Evolutionary conservation across 2,329 filamentous ascomycete genomes (phyloP), one percentile per base, ranked within the genome.

Genomic region (Curvularia hawaiiensis): DNA sequence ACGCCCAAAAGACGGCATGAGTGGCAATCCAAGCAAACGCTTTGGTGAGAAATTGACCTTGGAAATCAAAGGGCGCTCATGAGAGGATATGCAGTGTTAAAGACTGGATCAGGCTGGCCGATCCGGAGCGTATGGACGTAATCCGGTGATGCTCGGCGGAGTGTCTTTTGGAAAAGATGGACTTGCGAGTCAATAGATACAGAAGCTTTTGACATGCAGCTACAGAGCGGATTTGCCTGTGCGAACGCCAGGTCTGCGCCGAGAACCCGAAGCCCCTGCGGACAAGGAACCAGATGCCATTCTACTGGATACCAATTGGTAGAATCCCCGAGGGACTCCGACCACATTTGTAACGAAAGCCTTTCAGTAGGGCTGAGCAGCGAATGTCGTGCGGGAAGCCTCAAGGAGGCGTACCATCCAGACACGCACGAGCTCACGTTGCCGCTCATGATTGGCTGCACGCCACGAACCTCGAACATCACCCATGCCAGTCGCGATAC

Each of bases 1-100:
- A 38, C 64, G 63, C 46, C 70, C 65, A 57, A 67, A 71, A 8
- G 66, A 67, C 46, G 62, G 51, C 70, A 73, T 73, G 20, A 40
- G 39, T 41, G 50, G 50, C 56, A 52, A 30, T 18, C 50, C 48
- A 56, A 38, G 43, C 45, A 20, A 31, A 22, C 43, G 40, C 50
- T 59, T 44, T 46, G 44, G 28, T 40, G 22, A 33, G 46, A 52
- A 52, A 47, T 50, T 45, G 51, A 58, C 33, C 30, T 46, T 20
- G 14, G 38, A 44, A 20, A 35, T 49, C 41, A 26, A 31, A 47
- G 38, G 33, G n/a, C 18, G 33, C 14, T 47, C 46, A 54, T 46
- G 33, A 46, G 30, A 53, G 35, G 53, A 52, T 22, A 52, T 48
- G 30, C 52, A 18, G 39, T 41, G 52, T 52, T 33, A 30, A 47